These are phyloP conservation scores for Vigna radiata DNA, from an alignment of 306 rosid genomes.

Conservation along the genomic window DNA sequence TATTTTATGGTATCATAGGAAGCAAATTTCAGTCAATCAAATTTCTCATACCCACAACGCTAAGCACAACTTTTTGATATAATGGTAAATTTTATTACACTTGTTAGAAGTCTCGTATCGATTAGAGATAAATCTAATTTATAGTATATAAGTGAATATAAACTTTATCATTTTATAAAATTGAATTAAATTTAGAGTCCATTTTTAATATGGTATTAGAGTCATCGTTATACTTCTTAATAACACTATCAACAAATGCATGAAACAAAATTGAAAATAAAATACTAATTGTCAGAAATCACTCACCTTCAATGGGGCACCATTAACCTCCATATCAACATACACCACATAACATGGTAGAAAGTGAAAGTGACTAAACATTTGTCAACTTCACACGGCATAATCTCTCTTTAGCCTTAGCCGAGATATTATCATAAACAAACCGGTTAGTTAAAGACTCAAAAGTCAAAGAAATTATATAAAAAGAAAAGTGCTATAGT, in stretches of 20 bases:
- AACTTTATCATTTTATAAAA: too few species aligned
- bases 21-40: conserved; percentile 32
- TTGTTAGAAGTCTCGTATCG: too few species aligned
- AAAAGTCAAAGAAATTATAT: too few species aligned
- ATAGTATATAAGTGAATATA: too few species aligned
- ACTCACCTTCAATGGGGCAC: conserved; percentile 88
- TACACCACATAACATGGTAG: conserved; percentile 50
- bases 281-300: conserved; percentile 27
- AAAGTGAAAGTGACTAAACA: conserved; percentile 19
- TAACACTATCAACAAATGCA: background rate
- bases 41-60: conserved; percentile 81
- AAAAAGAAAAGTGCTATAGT: too few species aligned
- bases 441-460: too few species aligned
- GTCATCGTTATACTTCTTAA: too few species aligned
- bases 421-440: too few species aligned
- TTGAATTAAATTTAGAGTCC: too few species aligned
- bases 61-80: conserved; percentile 98
- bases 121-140: conserved; percentile 39
- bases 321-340: conserved; percentile 99
- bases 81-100: conserved; percentile 64
- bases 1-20: conserved; percentile 26
- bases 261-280: conserved; percentile 33
- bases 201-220: too few species aligned
- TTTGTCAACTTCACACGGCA: background rate
- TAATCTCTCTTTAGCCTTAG: conserved; percentile 15